Evolutionary conservation across 1,284 basidiomycete species (phyloP).

Genomic region (Ganoderma meredithae): DNA sequence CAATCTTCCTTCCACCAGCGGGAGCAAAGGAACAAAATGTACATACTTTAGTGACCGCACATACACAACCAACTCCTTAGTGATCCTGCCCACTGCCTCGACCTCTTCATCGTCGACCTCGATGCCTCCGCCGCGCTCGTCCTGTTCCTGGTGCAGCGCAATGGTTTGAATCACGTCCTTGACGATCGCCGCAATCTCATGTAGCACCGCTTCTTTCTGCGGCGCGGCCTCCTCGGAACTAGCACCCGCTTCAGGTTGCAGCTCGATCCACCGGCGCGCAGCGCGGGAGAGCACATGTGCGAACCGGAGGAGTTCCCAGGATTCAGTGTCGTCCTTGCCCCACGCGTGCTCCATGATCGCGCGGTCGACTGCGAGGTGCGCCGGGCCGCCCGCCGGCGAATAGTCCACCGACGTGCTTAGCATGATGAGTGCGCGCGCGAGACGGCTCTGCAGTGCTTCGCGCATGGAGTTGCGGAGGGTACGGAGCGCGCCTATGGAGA

Average conservation of each 20-base stretch:
- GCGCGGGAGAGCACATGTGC: slow-evolving; percentile 59
- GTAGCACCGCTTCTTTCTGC: slow-evolving; percentile 63
- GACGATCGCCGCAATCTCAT: slow-evolving; percentile 70
- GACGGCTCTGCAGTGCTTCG: slow-evolving; percentile 61
- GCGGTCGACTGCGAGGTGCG: slow-evolving; percentile 61
- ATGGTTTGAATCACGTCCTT: slow-evolving; percentile 74
- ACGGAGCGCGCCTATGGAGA: slow-evolving; percentile 70
- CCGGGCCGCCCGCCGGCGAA: slow-evolving; percentile 64
- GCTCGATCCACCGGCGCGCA: slow-evolving; percentile 63
- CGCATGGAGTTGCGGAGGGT: slow-evolving; percentile 72
- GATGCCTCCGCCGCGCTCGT: slow-evolving; percentile 65
- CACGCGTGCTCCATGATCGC: slow-evolving; percentile 75
- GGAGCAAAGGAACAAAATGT: slow-evolving; percentile 8
- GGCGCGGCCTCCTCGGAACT: slow-evolving; percentile 25
- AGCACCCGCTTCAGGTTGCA: slow-evolving; percentile 28
- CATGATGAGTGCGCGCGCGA: slow-evolving; percentile 70
- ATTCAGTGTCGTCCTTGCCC: slow-evolving; percentile 63
- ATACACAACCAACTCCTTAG: slow-evolving; percentile 64
- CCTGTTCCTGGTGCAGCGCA: slow-evolving; percentile 44
- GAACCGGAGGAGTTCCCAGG: slow-evolving; percentile 71
- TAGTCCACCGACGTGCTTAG: slow-evolving; percentile 60
- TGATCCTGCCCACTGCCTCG: slow-evolving; percentile 62
- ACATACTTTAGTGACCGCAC: slow-evolving; percentile 62
- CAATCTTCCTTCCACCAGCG: slow-evolving; percentile 2
- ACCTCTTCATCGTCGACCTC: slow-evolving; percentile 72